Conservation (phyloP, 139 green algal genomes). For the Parachlorella kessleri region DNA sequence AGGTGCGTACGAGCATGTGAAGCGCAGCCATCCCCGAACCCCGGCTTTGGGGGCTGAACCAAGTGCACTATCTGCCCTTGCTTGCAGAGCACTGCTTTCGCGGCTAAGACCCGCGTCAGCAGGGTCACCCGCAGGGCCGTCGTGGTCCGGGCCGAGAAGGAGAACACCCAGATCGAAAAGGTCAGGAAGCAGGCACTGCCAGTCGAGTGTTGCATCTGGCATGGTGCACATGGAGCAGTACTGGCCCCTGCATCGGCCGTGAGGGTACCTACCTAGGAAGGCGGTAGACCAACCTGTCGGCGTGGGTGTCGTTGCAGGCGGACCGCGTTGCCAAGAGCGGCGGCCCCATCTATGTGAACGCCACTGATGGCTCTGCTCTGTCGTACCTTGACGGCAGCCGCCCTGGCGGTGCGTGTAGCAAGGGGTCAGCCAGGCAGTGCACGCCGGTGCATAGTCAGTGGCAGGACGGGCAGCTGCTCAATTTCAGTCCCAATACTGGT, state of each 20-base stretch:
- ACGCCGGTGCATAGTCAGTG: too few relatives aligned
- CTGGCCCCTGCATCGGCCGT: background rate
- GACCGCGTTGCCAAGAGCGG: slow-evolving; percentile 75
- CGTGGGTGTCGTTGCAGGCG: slow-evolving; percentile 41
- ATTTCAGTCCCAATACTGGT: background rate
- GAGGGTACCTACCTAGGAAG: background rate
- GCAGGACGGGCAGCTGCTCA: background rate
- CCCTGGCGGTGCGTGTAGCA: slow-evolving; percentile 53
- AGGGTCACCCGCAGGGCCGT: slow-evolving; percentile 12
- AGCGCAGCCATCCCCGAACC: too few relatives aligned
- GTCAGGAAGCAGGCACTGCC: too few relatives aligned
- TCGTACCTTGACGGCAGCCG: slow-evolving; percentile 95
- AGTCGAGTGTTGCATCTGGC: too few relatives aligned
- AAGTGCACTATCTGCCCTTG: too few relatives aligned
- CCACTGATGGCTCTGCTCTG: slow-evolving; percentile 75
- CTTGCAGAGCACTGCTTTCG: slow-evolving; percentile 9
- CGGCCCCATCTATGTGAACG: slow-evolving; percentile 53
- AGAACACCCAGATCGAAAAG: slow-evolving; percentile 30
- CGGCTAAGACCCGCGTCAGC: slow-evolving; percentile 6
- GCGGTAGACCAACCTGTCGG: background rate
- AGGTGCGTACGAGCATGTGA: too few relatives aligned
- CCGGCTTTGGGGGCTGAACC: too few relatives aligned
- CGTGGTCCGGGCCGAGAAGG: slow-evolving; percentile 37
- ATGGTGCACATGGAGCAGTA: too few relatives aligned
- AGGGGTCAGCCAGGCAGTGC: too few relatives aligned